Conservation (phyloP, 2,329 filamentous ascomycete genomes). For the Colletotrichum ledebouriae region DNA sequence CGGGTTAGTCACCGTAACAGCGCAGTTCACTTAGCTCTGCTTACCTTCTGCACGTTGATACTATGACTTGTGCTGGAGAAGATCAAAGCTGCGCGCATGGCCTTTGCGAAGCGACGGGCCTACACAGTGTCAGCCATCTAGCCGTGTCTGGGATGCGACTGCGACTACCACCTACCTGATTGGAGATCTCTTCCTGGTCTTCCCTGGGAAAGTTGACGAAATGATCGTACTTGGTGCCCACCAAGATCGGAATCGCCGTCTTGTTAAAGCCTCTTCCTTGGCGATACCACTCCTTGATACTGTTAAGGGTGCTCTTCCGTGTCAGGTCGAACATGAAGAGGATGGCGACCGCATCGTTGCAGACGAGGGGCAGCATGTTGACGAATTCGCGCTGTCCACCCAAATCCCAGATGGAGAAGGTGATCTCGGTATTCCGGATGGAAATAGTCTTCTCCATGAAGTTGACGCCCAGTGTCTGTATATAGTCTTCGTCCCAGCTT, state of each 20-base stretch:
- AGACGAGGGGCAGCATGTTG: constrained; percentile 99
- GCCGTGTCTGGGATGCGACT: not conserved
- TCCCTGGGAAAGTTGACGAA: constrained; percentile 99
- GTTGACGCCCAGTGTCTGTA: constrained; percentile 97
- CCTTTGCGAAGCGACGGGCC: constrained; percentile 96
- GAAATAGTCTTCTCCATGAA: constrained; percentile 99
- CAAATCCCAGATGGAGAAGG: constrained; percentile 99
- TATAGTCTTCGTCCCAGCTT: constrained; percentile 99
- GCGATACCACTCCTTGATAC: constrained; percentile 99
- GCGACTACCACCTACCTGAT: constrained; percentile 74
- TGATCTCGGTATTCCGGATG: constrained; percentile 99
- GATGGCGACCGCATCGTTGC: constrained; percentile 98
- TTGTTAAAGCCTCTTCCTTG: constrained; percentile 99
- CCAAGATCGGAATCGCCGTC: constrained; percentile 97
- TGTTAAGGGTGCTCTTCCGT: constrained; percentile 97
- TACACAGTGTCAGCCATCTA: constrained; percentile 53
- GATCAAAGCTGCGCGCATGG: constrained; percentile 97
- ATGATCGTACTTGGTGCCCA: constrained; percentile 98
- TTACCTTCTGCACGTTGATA: constrained; percentile 98
- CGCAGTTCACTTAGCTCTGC: constrained; percentile 30
- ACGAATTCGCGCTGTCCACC: constrained; percentile 99
- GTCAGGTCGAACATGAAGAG: constrained; percentile 99
- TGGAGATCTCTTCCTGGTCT: constrained; percentile 98
- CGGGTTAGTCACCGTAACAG: constrained; percentile 33
- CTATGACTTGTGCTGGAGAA: constrained; percentile 99